Conservation (phyloP, 768 basidiomycete genomes). For the Tylopilus sp. region DNA sequence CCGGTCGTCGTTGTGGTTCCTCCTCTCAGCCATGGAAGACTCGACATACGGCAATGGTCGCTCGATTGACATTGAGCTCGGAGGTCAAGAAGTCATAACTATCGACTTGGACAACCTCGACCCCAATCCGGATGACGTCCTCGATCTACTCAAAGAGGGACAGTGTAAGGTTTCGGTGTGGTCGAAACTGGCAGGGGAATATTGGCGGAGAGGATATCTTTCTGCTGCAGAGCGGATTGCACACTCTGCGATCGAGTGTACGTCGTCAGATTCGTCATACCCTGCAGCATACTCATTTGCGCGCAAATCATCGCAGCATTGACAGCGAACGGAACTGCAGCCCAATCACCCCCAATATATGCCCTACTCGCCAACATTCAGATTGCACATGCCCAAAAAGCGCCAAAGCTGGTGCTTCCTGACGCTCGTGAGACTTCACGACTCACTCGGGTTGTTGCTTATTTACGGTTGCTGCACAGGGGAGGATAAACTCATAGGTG, state of each 20-base stretch:
- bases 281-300: conserved; percentile 1
- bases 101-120: conserved; percentile 88
- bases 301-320: conserved; percentile 39
- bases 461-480: conserved; percentile 36
- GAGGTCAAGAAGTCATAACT: conserved; percentile 81
- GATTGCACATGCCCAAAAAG: conserved; percentile 72
- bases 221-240: conserved; percentile 78
- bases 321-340: conserved; percentile 43
- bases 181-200: conserved; percentile 83
- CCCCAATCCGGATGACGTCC: conserved; percentile 69
- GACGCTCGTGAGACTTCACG: conserved; percentile 59
- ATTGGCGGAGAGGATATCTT: conserved; percentile 76
- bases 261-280: conserved; percentile 21
- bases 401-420: conserved; percentile 74
- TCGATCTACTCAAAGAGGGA: conserved; percentile 68
- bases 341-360: conserved; percentile 68
- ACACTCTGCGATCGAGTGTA: conserved; percentile 61
- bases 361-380: conserved; percentile 84
- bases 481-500: conserved; percentile 57
- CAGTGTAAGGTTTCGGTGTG: conserved; percentile 72
- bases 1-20: not conserved
- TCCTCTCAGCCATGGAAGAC: conserved; percentile 11
- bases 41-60: conserved; percentile 15
- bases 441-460: not conserved
- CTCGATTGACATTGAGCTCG: conserved; percentile 73